Conservation (phyloP, 2,329 filamentous ascomycete genomes). For the Kalaharituber pfeilii region DNA sequence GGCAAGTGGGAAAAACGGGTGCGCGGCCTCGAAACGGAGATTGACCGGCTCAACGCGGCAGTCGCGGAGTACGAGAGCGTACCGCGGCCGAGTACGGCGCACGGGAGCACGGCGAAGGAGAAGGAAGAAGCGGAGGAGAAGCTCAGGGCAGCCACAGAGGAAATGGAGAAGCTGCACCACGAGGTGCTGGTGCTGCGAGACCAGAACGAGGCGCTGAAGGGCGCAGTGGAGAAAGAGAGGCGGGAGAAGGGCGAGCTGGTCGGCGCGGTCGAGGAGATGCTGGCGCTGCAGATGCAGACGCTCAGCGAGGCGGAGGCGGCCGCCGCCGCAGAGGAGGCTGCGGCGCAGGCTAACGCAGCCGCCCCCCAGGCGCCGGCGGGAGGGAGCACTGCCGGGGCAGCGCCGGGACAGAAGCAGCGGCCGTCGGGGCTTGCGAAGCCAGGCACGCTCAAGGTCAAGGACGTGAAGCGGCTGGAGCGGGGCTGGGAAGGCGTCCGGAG, state of each 20-base stretch:
- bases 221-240: constrained; percentile 57
- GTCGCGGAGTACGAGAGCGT: too few relatives aligned
- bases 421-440: background rate
- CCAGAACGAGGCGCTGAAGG: constrained; percentile 51
- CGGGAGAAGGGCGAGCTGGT: constrained; percentile 74
- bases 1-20: constrained; percentile 77
- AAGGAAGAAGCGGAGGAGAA: constrained; percentile 17
- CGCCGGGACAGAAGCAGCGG: background rate
- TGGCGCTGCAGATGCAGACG: constrained; percentile 41
- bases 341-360: constrained; percentile 15
- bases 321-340: constrained; percentile 25
- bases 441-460: constrained; percentile 6
- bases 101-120: constrained; percentile 26
- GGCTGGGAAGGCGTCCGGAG: background rate
- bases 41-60: constrained; percentile 60
- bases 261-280: constrained; percentile 67
- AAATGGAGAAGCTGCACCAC: constrained; percentile 21
- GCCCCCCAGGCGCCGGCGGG: constrained; percentile 18
- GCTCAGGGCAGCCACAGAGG: background rate
- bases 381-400: constrained; percentile 12
- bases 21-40: constrained; percentile 53
- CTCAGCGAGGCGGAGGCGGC: constrained; percentile 28
- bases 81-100: constrained; percentile 17
- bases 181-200: constrained; percentile 46
- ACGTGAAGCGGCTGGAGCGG: constrained; percentile 12